phyloP scores from a whole-genome alignment of 768 basidiomycete genomes.

The Mycena rebaudengoi region DNA sequence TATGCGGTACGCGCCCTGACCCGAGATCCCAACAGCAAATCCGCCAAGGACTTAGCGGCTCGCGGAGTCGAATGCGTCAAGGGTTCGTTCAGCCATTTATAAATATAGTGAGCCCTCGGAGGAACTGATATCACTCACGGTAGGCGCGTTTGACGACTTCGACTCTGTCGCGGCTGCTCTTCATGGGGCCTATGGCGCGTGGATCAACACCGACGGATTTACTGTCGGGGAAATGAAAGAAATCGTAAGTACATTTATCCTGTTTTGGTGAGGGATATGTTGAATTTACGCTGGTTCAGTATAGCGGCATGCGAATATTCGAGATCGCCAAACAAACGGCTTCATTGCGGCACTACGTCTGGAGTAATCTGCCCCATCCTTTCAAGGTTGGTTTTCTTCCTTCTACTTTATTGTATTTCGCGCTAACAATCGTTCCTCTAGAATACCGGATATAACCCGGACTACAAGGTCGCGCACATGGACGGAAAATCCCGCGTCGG shows the following conservation, averaged over 20 bases:
- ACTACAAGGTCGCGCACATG: neutral
- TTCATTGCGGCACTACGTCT: conserved; percentile 49
- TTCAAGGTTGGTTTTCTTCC: too few species aligned
- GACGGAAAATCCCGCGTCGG: neutral
- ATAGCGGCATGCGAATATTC: conserved; percentile 49
- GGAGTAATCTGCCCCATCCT: conserved; percentile 34
- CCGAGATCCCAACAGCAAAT: conserved; percentile 38
- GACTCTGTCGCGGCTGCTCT: neutral
- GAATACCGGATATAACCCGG: neutral
- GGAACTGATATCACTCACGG: neutral
- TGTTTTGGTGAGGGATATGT: too few species aligned
- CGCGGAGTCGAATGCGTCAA: conserved; percentile 47
- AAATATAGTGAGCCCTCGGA: too few species aligned
- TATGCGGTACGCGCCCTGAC: conserved; percentile 53
- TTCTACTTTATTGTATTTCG: too few species aligned
- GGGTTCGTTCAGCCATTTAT: conserved; percentile 40
- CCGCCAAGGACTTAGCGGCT: conserved; percentile 43
- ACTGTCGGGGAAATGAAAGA: conserved; percentile 52
- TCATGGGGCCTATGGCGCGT: too few species aligned
- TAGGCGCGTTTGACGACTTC: neutral
- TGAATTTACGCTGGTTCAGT: too few species aligned
- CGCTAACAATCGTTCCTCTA: too few species aligned
- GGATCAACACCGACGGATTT: conserved; percentile 51
- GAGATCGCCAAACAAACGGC: conserved; percentile 46
- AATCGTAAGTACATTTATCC: too few species aligned